A percentile compares a stretch with the other conserved stretches of the same genome.
Evolutionary conservation across 305 asterid species (phyloP).

Genomic region (Rubia balearica): DNA sequence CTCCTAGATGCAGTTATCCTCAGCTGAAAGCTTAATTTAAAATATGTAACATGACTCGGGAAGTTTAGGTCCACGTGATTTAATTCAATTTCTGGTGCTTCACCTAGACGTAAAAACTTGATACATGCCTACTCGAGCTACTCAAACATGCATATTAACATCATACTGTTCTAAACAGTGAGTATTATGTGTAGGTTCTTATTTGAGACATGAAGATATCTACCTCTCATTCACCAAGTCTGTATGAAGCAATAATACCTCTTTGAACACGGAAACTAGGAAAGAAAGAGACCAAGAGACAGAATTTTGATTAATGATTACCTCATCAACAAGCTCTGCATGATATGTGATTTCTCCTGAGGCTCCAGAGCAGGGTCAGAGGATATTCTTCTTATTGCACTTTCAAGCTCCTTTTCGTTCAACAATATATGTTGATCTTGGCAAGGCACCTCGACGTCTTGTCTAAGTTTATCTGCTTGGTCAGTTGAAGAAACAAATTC

Average conservation of each 20-base stretch:
- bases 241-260: background rate
- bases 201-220: background rate
- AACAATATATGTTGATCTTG: constrained; percentile 43
- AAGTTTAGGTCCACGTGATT: constrained; percentile 1
- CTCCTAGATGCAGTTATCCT: background rate
- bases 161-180: background rate
- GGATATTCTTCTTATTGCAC: constrained; percentile 63
- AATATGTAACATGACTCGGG: background rate
- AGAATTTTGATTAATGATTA: constrained; percentile 22
- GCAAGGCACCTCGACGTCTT: constrained; percentile 20
- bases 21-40: background rate
- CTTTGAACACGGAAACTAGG: constrained; percentile 10
- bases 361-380: constrained; percentile 61
- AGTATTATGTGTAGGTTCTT: background rate
- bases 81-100: background rate
- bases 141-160: background rate
- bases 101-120: background rate
- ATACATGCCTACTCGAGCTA: background rate
- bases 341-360: constrained; percentile 46
- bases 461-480: constrained; percentile 28
- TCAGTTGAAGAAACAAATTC: constrained; percentile 24
- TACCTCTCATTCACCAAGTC: background rate
- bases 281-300: background rate
- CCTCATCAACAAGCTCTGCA: constrained; percentile 79
- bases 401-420: constrained; percentile 67